phyloP scores from a whole-genome alignment of 371 early-diverging fungal species.

The Catenaria anguillulae region DNA sequence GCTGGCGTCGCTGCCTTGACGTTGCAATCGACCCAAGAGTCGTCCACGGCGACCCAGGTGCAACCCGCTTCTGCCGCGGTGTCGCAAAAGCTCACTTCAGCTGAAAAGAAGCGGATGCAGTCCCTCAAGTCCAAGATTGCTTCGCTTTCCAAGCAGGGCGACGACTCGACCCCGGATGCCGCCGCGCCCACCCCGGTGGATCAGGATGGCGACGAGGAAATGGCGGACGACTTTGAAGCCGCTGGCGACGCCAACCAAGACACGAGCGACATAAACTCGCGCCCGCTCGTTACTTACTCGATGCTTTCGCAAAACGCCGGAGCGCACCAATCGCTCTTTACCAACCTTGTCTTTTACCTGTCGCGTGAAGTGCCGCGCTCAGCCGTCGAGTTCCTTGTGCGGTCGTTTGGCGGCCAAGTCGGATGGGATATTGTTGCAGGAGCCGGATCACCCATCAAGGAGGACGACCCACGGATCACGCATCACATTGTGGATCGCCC shows the following conservation, averaged over 20 bases:
- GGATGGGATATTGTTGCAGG: constrained; percentile 76
- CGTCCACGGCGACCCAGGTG: constrained; percentile 13
- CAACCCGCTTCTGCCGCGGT: constrained; percentile 6
- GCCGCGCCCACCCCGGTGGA: constrained; percentile 15
- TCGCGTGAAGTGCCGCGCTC: constrained; percentile 90
- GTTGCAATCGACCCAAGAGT: constrained; percentile 39
- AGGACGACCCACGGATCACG: constrained; percentile 64
- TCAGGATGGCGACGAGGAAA: constrained; percentile 13
- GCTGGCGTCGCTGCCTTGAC: constrained; percentile 56
- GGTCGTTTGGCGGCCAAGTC: constrained; percentile 71
- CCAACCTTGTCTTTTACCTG: constrained; percentile 59
- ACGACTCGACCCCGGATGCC: constrained; percentile 13
- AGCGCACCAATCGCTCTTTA: constrained; percentile 49
- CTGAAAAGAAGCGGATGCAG: constrained; percentile 6
- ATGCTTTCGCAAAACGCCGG: neutral
- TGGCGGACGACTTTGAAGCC: constrained; percentile 7
- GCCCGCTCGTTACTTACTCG: neutral
- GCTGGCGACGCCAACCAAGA: constrained; percentile 6
- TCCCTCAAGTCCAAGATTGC: neutral
- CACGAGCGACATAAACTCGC: neutral
- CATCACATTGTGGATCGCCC: constrained; percentile 85
- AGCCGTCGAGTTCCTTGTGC: constrained; percentile 80
- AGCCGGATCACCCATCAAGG: constrained; percentile 60
- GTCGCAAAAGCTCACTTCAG: neutral
- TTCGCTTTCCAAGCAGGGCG: constrained; percentile 10